Evolutionary conservation across 441 rosid genomes (phyloP), one percentile per base, ranked within the genome.

Genomic region (Breynia disticha): DNA sequence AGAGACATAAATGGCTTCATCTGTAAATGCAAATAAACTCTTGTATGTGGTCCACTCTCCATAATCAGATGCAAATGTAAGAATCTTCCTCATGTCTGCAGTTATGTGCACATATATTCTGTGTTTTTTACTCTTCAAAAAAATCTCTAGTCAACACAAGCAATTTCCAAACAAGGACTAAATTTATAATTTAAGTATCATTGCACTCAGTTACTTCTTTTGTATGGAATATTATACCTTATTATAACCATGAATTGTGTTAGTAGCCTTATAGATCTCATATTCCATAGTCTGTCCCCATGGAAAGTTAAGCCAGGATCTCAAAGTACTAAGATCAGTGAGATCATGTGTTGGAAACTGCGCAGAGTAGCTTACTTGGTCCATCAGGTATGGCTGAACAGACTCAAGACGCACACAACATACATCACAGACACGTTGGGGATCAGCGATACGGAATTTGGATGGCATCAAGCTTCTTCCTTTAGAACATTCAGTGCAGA

Each of bases 271-370:
- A 47, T 93, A 93, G 59, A 93, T 86, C 66, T 93, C 99, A 66
- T 75, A 71, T 56, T 89, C 96, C 96, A 89, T 81, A 48, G 91
- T 79, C 45, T 81, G 96, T 46, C 87, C 95, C 96, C 99, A 93
- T 0, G 97, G 99, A 75, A 93, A 89, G 69, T 89, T 93, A 56
- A 86, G 72, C 99, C 99, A 93, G 59, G 99, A 89, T 72, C 99
- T 89, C 79, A 89, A 75, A 0, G 99, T 93, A 72, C 99, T 89
- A 54, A 93, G 95, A 72, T 93, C 99, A 5, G 97, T 89, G 64
- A 86, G 66, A 66, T 93, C 97, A 62, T 75, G 83, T 2, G 87
- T 84, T 1, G 99, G 97, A 61, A 81, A 50, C 72, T 86, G 97
- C 57, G 93, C 86, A 65, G 99, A 96, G 57, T 80, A 65, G 76